Percentiles rank a stretch among this genome's conserved stretches.
Evolutionary conservation across 345 rosid genomes (phyloP).

Genomic region (Murraya koenigii): DNA sequence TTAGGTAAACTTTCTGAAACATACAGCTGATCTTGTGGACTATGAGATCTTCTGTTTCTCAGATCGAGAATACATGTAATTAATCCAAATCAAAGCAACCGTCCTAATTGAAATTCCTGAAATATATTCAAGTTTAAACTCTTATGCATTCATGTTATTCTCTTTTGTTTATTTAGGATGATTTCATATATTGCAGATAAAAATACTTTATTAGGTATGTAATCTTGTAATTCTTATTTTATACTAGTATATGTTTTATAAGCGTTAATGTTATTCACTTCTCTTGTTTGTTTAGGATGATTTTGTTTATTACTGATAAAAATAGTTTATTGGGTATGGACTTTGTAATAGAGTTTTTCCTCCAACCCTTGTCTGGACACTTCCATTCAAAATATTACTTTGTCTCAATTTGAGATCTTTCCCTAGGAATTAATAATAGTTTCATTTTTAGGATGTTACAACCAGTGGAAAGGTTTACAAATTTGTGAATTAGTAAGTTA

Average conservation of each 20-base stretch:
- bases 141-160: background rate
- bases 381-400: background rate
- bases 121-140: background rate
- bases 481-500: background rate
- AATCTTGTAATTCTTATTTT: background rate
- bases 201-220: background rate
- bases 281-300: no score
- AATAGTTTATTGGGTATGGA: no score
- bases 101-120: background rate
- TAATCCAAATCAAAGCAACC: background rate
- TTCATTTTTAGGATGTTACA: background rate
- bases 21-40: background rate
- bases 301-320: no score
- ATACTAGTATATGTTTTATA: background rate
- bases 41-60: background rate
- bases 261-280: no score
- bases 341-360: no score
- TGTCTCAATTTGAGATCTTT: background rate
- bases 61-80: background rate
- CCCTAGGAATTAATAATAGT: background rate
- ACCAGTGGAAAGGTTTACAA: background rate
- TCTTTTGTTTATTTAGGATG: background rate
- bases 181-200: background rate
- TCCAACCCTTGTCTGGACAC: background rate
- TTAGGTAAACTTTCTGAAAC: background rate